phyloP scores from a whole-genome alignment of 495 filamentous ascomycete species.

The Antarctomyces pellizariae region DNA sequence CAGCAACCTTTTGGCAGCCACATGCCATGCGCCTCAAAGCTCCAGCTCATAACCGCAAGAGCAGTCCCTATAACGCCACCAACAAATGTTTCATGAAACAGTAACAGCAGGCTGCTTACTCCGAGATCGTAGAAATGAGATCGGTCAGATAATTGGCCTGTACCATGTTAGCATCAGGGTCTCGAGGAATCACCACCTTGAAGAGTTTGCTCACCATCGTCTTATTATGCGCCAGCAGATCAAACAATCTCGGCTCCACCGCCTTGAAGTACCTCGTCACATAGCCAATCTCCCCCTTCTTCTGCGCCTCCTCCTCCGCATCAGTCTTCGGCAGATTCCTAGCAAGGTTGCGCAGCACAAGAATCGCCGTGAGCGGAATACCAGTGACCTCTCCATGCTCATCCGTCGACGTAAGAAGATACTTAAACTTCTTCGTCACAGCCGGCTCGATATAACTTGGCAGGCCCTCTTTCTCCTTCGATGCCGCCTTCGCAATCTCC shows the following conservation, averaged over 20 bases:
- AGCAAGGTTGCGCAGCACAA: slow-evolving; percentile 79
- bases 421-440: slow-evolving; percentile 25
- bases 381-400: slow-evolving; percentile 61
- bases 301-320: slow-evolving; percentile 27
- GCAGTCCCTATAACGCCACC: too few relatives aligned
- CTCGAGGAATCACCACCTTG: too few relatives aligned
- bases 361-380: slow-evolving; percentile 57
- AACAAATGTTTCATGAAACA: too few relatives aligned
- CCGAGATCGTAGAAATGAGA: too few relatives aligned
- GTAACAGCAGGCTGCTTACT: too few relatives aligned
- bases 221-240: slow-evolving; percentile 29
- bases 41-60: too few relatives aligned
- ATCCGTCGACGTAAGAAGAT: slow-evolving; percentile 50
- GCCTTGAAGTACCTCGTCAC: slow-evolving; percentile 25
- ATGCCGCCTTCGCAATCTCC: slow-evolving; percentile 5
- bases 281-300: slow-evolving; percentile 16
- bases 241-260: slow-evolving; percentile 22
- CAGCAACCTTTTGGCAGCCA: too few relatives aligned
- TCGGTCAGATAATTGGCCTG: too few relatives aligned
- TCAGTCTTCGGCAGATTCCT: slow-evolving; percentile 41
- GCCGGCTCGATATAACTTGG: slow-evolving; percentile 28
- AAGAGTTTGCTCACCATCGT: slow-evolving; percentile 23
- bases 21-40: too few relatives aligned
- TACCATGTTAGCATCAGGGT: too few relatives aligned
- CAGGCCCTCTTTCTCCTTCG: slow-evolving; percentile 20